Percentiles rank a stretch among this genome's conserved stretches.
These are phyloP conservation scores for Aaosphaeria pasadenensis DNA, from an alignment of 2,329 filamentous ascomycete species.

Conservation along the genomic window DNA sequence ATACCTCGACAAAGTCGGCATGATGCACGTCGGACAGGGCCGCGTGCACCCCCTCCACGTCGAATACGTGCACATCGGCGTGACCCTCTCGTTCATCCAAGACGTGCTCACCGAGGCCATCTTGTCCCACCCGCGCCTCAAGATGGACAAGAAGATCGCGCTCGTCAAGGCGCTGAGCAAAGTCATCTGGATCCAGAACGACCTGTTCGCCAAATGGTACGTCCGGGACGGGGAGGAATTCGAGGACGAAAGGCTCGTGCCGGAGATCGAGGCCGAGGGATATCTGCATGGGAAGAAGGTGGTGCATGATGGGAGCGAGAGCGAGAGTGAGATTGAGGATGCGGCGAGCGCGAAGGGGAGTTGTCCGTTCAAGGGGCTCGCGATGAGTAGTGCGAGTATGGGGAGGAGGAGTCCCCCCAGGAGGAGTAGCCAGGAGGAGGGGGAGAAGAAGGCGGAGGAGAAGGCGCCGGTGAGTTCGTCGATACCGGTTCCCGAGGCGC, in stretches of 20 bases:
- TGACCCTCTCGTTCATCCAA: constrained; percentile 70
- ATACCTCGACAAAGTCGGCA: constrained; percentile 79
- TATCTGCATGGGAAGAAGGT: constrained; percentile 36
- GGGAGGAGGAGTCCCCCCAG: not conserved
- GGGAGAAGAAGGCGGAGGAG: not conserved
- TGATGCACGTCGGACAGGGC: constrained; percentile 79
- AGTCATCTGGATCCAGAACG: constrained; percentile 85
- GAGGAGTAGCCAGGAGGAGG: not conserved
- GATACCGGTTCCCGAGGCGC: no score
- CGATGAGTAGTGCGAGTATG: constrained; percentile 4
- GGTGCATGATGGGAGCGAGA: constrained; percentile 25
- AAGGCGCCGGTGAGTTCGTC: not conserved
- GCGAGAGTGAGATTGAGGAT: constrained; percentile 27
- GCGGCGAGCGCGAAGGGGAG: constrained; percentile 15
- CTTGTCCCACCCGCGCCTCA: constrained; percentile 65
- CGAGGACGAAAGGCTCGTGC: constrained; percentile 41
- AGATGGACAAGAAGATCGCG: constrained; percentile 66
- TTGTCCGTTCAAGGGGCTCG: constrained; percentile 31
- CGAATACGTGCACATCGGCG: constrained; percentile 77
- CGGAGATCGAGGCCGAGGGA: constrained; percentile 34
- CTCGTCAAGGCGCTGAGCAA: constrained; percentile 75
- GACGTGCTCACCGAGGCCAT: constrained; percentile 76
- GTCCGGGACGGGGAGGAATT: constrained; percentile 66
- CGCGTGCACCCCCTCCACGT: constrained; percentile 71
- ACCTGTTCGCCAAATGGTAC: constrained; percentile 82